phyloP scores from a whole-genome alignment of 2,329 filamentous ascomycete species.

The Alternaria brassicae region DNA sequence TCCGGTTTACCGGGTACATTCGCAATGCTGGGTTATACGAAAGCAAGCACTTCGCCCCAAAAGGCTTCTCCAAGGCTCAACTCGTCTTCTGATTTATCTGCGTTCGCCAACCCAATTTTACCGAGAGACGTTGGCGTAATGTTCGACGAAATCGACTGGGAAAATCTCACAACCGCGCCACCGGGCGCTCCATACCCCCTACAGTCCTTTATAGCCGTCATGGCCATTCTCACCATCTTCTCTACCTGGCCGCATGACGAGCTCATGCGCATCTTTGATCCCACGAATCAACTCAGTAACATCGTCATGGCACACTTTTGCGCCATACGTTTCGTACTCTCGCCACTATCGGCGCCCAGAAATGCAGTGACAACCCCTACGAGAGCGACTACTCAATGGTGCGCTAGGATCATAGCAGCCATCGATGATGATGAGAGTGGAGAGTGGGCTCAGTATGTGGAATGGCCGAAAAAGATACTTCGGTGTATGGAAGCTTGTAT shows the following conservation, averaged over 20 bases:
- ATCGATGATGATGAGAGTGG: constrained; percentile 34
- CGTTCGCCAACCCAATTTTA: constrained; percentile 18
- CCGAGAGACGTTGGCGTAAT: not conserved
- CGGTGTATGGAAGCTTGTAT: constrained; percentile 17
- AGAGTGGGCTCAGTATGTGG: constrained; percentile 44
- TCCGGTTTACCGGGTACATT: not conserved
- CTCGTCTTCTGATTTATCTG: not conserved
- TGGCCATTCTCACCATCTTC: constrained; percentile 24
- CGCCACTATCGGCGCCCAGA: constrained; percentile 21
- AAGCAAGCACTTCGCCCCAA: not conserved
- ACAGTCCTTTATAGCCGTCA: constrained; percentile 24
- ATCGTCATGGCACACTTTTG: constrained; percentile 27
- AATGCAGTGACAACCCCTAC: constrained; percentile 20
- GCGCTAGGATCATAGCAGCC: constrained; percentile 43
- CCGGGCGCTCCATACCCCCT: constrained; percentile 4
- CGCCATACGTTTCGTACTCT: constrained; percentile 23
- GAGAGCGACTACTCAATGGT: constrained; percentile 48
- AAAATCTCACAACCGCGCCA: constrained; percentile 12
- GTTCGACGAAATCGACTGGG: constrained; percentile 17
- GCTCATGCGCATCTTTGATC: constrained; percentile 24
- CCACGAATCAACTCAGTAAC: constrained; percentile 21
- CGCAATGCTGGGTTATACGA: not conserved
- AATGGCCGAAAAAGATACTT: constrained; percentile 39
- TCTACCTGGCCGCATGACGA: constrained; percentile 28
- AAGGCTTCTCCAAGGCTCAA: not conserved